Evolutionary conservation across 257 asterid species (phyloP), one percentile per base, ranked within the genome.

Genomic region (Eucommia ulmoides): DNA sequence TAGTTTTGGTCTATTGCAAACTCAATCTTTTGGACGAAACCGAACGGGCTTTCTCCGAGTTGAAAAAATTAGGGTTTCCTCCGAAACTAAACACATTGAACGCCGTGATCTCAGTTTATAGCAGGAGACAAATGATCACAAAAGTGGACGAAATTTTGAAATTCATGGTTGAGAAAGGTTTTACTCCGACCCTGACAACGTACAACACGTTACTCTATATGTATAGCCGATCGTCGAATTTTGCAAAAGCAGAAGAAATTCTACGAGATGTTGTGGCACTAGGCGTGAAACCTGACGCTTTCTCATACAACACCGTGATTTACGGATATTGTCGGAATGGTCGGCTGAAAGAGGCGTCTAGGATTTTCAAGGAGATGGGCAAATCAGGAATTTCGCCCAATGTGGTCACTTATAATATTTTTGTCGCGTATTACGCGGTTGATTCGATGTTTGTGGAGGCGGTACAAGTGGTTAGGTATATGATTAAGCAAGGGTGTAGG

Each of bases 141-240:
- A 74, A 80, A 61, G 94, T 82, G 2, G 70, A 74, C 23, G 92
- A 80, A 69, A 74, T 82, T 47, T 55, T 84, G 22, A 58, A 58
- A 53, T 76, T 77, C 70, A 78, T 88, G 91, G 70, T 53, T 17
- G 50, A 65, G 50, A 70, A 64, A 7, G 95, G 95, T 12, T 74
- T 68, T 72, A 74, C 93, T 0, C 85, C 83, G 24, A 88, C 80
- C 45, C 51, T 88, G 73, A 55, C 97, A 0, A 88, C 97, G 1
- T 84, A 88, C 64, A 84, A 88, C 45, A 79, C 80, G 41, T 65
- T 84, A 85, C 84, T 88, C 87, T 77, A 84, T 70, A 81, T 88
- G 93, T 77, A 79, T 51, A 79, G 95, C 59, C 73, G 93, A 53
- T 81, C 93, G 18, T 70, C 15, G 22, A 68, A 77, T 46, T 88